These are phyloP conservation scores for Psilocybe tampanensis DNA, from an alignment of 768 basidiomycete species.

Conservation along the genomic window DNA sequence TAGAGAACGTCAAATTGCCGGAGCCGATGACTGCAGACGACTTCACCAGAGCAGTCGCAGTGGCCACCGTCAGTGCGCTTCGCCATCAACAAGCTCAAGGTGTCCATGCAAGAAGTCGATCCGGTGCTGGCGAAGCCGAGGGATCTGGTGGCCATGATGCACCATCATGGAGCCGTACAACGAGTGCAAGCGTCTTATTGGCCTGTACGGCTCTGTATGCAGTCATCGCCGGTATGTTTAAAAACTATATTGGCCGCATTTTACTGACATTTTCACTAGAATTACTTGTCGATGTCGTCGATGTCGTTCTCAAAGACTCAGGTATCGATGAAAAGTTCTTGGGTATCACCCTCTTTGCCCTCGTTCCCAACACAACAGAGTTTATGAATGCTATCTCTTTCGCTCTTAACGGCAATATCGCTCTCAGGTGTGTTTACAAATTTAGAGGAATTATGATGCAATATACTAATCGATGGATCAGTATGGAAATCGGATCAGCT, in stretches of 20 bases:
- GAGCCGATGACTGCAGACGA: slow-evolving; percentile 80
- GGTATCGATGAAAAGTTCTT: slow-evolving; percentile 98
- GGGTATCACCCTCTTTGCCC: slow-evolving; percentile 93
- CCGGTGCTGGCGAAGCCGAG: slow-evolving; percentile 45
- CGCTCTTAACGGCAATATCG: slow-evolving; percentile 95
- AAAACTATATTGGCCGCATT: not conserved
- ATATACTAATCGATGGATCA: slow-evolving; percentile 31
- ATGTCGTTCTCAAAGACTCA: slow-evolving; percentile 86
- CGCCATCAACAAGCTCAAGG: slow-evolving; percentile 72
- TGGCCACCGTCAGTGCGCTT: slow-evolving; percentile 89
- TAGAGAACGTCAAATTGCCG: slow-evolving; percentile 58
- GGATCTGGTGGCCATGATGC: slow-evolving; percentile 84
- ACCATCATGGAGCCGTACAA: slow-evolving; percentile 92
- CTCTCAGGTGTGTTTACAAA: slow-evolving; percentile 70
- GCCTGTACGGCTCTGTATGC: slow-evolving; percentile 93
- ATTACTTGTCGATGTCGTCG: slow-evolving; percentile 92
- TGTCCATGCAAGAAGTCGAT: slow-evolving; percentile 45
- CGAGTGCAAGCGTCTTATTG: slow-evolving; percentile 88
- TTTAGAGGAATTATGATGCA: not conserved
- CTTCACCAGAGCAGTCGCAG: slow-evolving; percentile 91
- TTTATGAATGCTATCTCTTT: slow-evolving; percentile 99
- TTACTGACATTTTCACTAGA: slow-evolving; percentile 49
- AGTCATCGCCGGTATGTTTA: slow-evolving; percentile 83
- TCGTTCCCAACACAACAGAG: slow-evolving; percentile 98
- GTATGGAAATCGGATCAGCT: slow-evolving; percentile 99